Base-by-base conservation (phyloP, 768 basidiomycete species). In the Rhodosporidiobolus sp. region DNA sequence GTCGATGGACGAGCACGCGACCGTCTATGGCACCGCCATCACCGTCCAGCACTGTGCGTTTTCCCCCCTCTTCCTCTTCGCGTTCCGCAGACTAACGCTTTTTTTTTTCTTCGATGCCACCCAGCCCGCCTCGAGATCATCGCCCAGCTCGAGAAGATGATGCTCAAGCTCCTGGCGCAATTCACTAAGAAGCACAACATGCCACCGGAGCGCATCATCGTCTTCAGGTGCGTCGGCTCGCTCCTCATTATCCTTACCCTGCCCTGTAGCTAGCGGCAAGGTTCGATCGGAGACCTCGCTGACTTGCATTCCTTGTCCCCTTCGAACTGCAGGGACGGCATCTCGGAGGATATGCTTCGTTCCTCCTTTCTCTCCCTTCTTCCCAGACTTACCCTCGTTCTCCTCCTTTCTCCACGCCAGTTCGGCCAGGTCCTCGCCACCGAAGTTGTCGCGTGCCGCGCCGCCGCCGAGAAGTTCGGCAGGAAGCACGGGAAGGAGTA, bases 21-120 rank as follows among this genome's bases (percentile, higher is more conserved):
- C 57, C 45, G 26, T 53, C 28, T 77, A 77, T 71, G 53, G 63
- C 6, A 70, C 74, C 16, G 59, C 70, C 35, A 68, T 70, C 57
- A 49, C 73, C n/a, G 61, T 69, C 10, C 76, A 75, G 54, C n/a
- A 46, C 19, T 67, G 52, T 45, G 1, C n/a, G 38, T 54, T 24
- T 17, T 35, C 10, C 24, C 55, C 24, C 34, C 11, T 3, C 34
- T 10, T 35, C 55, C 34, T 4, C 30, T 32, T 35, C 34, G 24
- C 38, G 50, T 26, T n/a, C 7, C 14, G 24, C 35, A 2, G 54
- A 12, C 19, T 38, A 3, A 26, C 26, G 38, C 5, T 8, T 10
- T 26, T 28, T 6, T 28, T 14, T 9, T n/a, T 7, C 14, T 3
- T 28, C 12, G 26, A 26, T 26, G 1, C 26, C 50, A 1, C n/a